Conservation (phyloP, 306 rosid species). For the Neltuma alba region DNA sequence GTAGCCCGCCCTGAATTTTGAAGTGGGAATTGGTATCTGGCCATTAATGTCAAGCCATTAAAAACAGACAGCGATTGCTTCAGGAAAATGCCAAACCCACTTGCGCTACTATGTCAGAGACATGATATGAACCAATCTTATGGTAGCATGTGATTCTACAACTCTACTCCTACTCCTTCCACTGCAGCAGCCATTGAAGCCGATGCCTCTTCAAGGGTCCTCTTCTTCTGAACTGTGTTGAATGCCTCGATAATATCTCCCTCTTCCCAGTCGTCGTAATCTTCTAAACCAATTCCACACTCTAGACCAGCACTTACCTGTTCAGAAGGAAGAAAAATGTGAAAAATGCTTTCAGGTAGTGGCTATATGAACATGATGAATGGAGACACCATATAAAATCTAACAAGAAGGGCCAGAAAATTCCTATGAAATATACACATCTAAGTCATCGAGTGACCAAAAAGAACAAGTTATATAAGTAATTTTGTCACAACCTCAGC, state of each 20-base stretch:
- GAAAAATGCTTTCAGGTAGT: slow-evolving; percentile 21
- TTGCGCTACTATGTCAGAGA: slow-evolving; percentile 19
- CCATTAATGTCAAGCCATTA: slow-evolving; percentile 33
- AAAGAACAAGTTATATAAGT: slow-evolving; percentile 1
- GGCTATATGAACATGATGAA: slow-evolving; percentile 18
- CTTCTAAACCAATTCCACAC: slow-evolving; percentile 90
- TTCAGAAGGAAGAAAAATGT: slow-evolving; percentile 30
- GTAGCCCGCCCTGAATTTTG: slow-evolving; percentile 36
- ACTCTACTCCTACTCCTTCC: slow-evolving; percentile 64
- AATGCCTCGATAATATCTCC: slow-evolving; percentile 82
- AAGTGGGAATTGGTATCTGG: slow-evolving; percentile 35
- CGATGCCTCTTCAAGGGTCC: slow-evolving; percentile 97
- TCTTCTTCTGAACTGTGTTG: slow-evolving; percentile 70
- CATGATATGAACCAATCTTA: slow-evolving; percentile 22
- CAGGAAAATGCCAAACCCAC: slow-evolving; percentile 19
- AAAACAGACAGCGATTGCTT: slow-evolving; percentile 26
- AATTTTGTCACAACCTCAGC: neutral
- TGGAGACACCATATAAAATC: neutral
- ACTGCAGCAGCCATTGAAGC: slow-evolving; percentile 90
- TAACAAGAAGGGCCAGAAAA: neutral
- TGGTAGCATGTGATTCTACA: slow-evolving; percentile 40
- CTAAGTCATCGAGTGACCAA: neutral
- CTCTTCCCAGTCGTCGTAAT: slow-evolving; percentile 78
- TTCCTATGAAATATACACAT: neutral
- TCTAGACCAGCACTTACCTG: slow-evolving; percentile 95